Percentiles rank a stretch among this genome's conserved stretches.
phyloP scores from a whole-genome alignment of 148 eudicot genomes.

The Suaeda aralocaspica region DNA sequence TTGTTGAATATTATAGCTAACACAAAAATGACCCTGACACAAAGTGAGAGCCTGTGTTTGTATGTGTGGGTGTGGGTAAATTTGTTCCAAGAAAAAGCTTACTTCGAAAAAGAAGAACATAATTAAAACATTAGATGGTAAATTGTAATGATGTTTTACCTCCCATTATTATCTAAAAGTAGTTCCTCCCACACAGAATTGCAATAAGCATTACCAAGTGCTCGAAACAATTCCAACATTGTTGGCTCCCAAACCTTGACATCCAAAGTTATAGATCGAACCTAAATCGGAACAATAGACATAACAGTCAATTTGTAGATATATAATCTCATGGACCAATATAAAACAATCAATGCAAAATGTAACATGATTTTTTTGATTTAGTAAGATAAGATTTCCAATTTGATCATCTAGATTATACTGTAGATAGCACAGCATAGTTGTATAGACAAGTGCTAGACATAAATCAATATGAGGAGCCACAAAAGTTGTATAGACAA shows the following conservation, averaged over 20 bases:
- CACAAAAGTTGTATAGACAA: not conserved
- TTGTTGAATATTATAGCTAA: no score
- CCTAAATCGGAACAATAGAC: conserved; percentile 38
- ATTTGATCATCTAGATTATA: not conserved
- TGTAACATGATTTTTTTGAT: not conserved
- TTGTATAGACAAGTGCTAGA: not conserved
- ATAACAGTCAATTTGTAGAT: not conserved
- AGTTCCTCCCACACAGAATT: conserved; percentile 87
- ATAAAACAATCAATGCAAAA: not conserved
- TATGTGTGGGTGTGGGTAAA: not conserved
- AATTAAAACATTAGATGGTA: not conserved
- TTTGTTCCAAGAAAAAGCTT: not conserved
- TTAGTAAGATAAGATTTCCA: not conserved
- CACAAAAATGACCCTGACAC: no score
- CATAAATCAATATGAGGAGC: no score
- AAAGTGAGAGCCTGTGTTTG: no score
- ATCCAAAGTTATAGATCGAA: conserved; percentile 82
- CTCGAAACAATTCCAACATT: conserved; percentile 60
- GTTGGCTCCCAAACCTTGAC: conserved; percentile 94
- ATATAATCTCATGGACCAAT: conserved; percentile 1
- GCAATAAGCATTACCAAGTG: conserved; percentile 70
- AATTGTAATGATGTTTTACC: conserved; percentile 34
- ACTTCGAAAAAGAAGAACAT: not conserved
- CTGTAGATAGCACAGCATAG: not conserved
- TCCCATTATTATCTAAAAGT: conserved; percentile 40